phyloP scores from a whole-genome alignment of 441 rosid genomes.

The Flueggea neowawraea region DNA sequence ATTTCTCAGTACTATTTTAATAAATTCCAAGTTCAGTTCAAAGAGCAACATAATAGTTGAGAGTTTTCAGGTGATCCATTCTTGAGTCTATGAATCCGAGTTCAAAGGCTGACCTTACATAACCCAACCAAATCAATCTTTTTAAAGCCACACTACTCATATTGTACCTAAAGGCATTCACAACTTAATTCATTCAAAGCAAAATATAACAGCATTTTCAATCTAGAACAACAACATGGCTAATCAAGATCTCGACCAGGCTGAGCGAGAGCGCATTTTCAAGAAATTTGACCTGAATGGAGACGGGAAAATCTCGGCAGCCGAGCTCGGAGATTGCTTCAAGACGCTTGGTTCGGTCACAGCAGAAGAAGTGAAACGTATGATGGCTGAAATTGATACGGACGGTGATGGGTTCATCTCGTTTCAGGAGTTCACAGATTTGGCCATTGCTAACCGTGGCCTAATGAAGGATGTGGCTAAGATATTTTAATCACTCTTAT shows the following conservation, averaged over 20 bases:
- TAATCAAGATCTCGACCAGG: slow-evolving; percentile 42
- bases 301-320: slow-evolving; percentile 65
- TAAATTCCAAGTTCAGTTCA: background rate
- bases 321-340: slow-evolving; percentile 72
- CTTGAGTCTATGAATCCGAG: slow-evolving; percentile 12
- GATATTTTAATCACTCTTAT: slow-evolving; percentile 37
- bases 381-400: slow-evolving; percentile 91
- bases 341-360: slow-evolving; percentile 62
- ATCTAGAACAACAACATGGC: slow-evolving; percentile 13
- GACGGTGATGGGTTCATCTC: slow-evolving; percentile 87
- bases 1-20: background rate
- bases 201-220: background rate
- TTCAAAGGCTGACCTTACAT: slow-evolving; percentile 18
- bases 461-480: slow-evolving; percentile 81
- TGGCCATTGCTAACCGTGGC: slow-evolving; percentile 70
- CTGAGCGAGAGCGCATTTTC: slow-evolving; percentile 66
- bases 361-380: slow-evolving; percentile 49
- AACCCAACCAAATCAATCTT: slow-evolving; percentile 3
- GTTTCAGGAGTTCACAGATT: slow-evolving; percentile 51
- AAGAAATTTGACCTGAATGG: slow-evolving; percentile 75
- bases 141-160: slow-evolving; percentile 14
- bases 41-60: slow-evolving; percentile 1
- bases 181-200: too few species aligned
- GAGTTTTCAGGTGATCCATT: slow-evolving; percentile 29
- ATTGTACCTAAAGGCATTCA: background rate